Evolutionary conservation across 768 basidiomycete genomes (phyloP), one percentile per base, ranked within the genome.

Genomic region (Tremella yokohamensis): DNA sequence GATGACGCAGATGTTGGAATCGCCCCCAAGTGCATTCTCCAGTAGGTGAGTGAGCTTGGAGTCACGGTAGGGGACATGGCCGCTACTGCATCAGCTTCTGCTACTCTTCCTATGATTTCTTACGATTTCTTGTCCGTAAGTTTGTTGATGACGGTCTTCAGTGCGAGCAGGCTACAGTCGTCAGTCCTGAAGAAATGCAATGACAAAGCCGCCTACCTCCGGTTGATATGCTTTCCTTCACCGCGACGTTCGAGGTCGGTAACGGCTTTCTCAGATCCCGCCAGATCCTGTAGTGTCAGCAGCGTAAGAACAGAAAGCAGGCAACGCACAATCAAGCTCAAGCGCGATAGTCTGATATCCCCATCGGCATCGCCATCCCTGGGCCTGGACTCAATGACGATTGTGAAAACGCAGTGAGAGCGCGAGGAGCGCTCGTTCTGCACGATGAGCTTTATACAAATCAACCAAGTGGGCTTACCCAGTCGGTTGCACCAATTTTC

Each of bases 221-320:
- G 67, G 52, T 78, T 78, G 70, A 78, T 78, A 59, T 76, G 72
- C 49, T 74, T 75, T 6, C 77, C 77, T 49, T 78, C 77, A 1
- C 72, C 70, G 50, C 70, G 55, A 15, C 77, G 60, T 49, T 76
- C 75, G 8, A 66, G 52, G 50, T 78, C 74, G 1, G 76, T 73
- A 0, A 74, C 73, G 1, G 77, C 77, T 57, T 74, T 76, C 50
- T 78, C 77, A 8, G 74, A 76, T 6, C 77, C 77, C 18, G 77
- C 77, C 49, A 78, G 58, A 64, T 78, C 77, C 68, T 69, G 34
- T 9, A 19, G 6, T 34, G 15, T n/a, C 39, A 52, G 34, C 58
- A 55, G 59, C 11, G 52, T 6, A 34, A 34, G 29, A 4, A 34
- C 29, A 4, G 29, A 34, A 34, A 11, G 29, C 29, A 34, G 11